Base-by-base conservation (phyloP, 805 yeast genomes). In the Kuraishia borneana region DNA sequence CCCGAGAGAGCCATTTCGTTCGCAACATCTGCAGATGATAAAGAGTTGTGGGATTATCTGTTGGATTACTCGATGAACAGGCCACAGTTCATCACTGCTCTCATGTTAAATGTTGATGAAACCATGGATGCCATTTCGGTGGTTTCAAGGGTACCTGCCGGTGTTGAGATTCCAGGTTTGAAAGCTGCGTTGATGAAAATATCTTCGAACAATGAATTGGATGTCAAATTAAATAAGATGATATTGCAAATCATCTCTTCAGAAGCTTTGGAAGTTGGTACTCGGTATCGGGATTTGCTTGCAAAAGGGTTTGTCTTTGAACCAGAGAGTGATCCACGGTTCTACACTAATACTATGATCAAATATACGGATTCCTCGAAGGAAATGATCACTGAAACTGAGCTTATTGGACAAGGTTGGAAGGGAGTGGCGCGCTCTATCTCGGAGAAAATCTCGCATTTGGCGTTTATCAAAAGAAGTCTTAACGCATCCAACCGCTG, bases 1-100 rank as follows among this genome's bases (percentile, higher is more conserved):
- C 89, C 95, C 0, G 68, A 70, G 27, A 65, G 71, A 42, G 97
- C 97, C 0, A 81, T 92, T 18, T 68, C 66, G 13, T 92, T 87
- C 63, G 92, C 88, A 1, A 68, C 65, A 33, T 65, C 65, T 8
- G 65, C 72, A 39, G 73, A 76, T 33, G 94, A 85, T 44, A 54
- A 62, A 17, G 94, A 83, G n/a, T 58, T 85, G 8, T 87, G 96
- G 94, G 75, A 75, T 28, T 73, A 76, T 31, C 62, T 89, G 40
- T 57, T 89, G 8, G 76, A 73, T 16, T 74, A 76, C 50, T 76
- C 95, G 16, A 66, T 77, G 59, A 64, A 67, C 26, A 75, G 75
- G 42, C 92, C 96, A 0, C 63, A 63, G n/a, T 87, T 84, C 48
- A 78, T 89, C 29, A 72, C 73, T 39, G 81, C 82, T 5, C 60